Evolutionary conservation across 129 eudicot species (phyloP), one percentile per base, ranked within the genome.

Genomic region (Pulicaria dysenterica): DNA sequence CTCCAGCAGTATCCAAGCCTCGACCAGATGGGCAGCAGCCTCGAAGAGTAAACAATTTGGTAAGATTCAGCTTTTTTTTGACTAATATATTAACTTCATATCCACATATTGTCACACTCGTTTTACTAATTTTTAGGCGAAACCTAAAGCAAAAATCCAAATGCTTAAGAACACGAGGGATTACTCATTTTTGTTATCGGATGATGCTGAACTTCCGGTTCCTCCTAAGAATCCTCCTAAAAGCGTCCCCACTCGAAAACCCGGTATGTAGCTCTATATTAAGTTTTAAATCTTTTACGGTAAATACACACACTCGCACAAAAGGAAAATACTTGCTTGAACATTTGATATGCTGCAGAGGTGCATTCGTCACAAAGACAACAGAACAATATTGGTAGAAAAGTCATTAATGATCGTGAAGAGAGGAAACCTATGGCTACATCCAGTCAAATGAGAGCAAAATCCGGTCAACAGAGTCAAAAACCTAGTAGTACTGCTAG

Each of bases 171-270:
- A 88, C 19, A 91, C 94, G 1, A 91, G 99, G 69, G 99, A 95
- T 70, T 95, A 91, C 73, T 95, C 99, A 11, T 91, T 88, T 75
- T 72, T 95, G 6, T 80, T 94, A 68, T 88, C 96, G 6, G 97
- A 95, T 74, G 99, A 91, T 83, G 91, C 96, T 7, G 99, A 91
- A 58, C 67, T 86, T 73, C 97, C 99, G 19, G 74, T 80, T 56
- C 89, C 93, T 39, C 59, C 76, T 38, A 86, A 84, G 63, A 82
- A 58, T 38, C 87, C 86, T 31, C 91, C 74, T 3, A 76, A 70
- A 75, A 83, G 70, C 58, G 75, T 64, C 19, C 81, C 81, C 34
- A 64, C 75, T 63, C 80, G 82, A 44, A 81, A 44, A 58, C 59
- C 91, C 46, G 99, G 97, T 94, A 65, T 71, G 88, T 70, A 58